A percentile compares a stretch with the other conserved stretches of the same genome.
Evolutionary conservation across 495 filamentous ascomycete genomes (phyloP).

Genomic region (Neurospora sp.): DNA sequence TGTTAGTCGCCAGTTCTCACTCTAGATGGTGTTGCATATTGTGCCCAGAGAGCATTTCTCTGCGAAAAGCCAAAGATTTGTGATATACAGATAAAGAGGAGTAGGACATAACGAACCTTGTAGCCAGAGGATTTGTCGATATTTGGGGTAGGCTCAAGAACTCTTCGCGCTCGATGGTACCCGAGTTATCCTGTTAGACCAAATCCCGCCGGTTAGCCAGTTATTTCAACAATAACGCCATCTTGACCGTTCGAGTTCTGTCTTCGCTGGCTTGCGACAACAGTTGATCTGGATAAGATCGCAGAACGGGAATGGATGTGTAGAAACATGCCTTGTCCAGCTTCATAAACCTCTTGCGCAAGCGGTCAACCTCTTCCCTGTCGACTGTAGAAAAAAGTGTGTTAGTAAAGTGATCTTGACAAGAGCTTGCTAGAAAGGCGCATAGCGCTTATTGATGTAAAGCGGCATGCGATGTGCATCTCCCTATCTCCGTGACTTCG

Average conservation of each 20-base stretch:
- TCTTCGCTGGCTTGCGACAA: neutral
- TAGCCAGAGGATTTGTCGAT: conserved; percentile 93
- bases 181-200: conserved; percentile 73
- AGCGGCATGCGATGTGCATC: neutral
- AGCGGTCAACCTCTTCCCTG: conserved; percentile 87
- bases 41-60: neutral
- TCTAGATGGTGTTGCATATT: neutral
- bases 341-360: conserved; percentile 98
- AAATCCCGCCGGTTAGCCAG: neutral
- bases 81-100: neutral
- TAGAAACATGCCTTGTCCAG: conserved; percentile 70
- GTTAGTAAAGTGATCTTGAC: neutral
- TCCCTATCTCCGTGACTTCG: neutral
- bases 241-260: neutral
- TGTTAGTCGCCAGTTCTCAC: neutral
- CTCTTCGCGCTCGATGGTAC: conserved; percentile 96
- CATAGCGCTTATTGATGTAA: neutral
- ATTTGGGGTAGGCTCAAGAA: conserved; percentile 97
- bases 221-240: neutral
- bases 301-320: neutral
- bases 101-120: conserved; percentile 47
- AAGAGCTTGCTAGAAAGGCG: neutral
- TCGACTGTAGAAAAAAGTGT: conserved; percentile 54
- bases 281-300: neutral
- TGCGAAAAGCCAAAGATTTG: neutral